These are phyloP conservation scores for Conringia planisiliqua DNA, from an alignment of 345 rosid species.

Conservation along the genomic window DNA sequence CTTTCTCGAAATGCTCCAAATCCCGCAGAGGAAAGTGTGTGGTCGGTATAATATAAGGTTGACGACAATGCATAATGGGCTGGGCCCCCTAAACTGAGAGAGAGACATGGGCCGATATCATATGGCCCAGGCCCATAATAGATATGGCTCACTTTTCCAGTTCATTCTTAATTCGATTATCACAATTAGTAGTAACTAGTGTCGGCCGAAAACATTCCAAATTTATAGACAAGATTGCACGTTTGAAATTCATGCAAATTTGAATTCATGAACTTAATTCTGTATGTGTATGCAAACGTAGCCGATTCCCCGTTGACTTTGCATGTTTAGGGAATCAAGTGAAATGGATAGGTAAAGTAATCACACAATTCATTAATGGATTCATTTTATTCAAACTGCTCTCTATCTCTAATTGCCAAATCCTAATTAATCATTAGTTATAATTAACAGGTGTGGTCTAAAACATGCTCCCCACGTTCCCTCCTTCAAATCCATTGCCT, in stretches of 20 bases:
- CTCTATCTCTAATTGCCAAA: slow-evolving; percentile 10
- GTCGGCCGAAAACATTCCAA: background rate
- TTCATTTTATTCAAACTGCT: background rate
- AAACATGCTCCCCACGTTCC: slow-evolving; percentile 22
- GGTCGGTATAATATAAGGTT: background rate
- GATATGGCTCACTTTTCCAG: background rate
- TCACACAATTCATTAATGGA: background rate
- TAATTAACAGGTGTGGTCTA: slow-evolving; percentile 1
- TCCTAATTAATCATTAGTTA: slow-evolving; percentile 15
- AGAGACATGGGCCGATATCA: slow-evolving; percentile 7
- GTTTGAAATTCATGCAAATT: background rate
- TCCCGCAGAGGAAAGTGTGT: background rate
- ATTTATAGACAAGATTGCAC: slow-evolving; percentile 9
- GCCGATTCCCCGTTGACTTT: background rate
- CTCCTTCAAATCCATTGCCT: background rate
- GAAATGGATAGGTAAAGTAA: background rate
- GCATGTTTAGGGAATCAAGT: slow-evolving; percentile 2
- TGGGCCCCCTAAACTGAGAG: background rate
- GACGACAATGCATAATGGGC: background rate
- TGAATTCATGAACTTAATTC: background rate
- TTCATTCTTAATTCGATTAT: background rate
- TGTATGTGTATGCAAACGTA: background rate
- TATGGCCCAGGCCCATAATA: background rate
- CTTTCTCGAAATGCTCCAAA: background rate
- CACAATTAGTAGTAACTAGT: background rate